Conservation (phyloP, 176 grass and related monocot genomes). For the bread wheat (Triticum aestivum) region IWGSC_CS_RefSeq_v2.1 NC_057803.1:477328174-477328673, state of each 20-base stretch:
- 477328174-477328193: slow-evolving; percentile 43
- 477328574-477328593: background rate
- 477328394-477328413: background rate
- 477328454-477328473: background rate
- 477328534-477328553: slow-evolving; percentile 13
- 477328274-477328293: background rate
- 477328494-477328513: background rate
- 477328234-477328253: slow-evolving; percentile 56
- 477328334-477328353: background rate
- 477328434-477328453: background rate
- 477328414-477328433: background rate
- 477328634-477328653: background rate
- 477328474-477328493: background rate
- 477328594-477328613: background rate
- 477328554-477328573: slow-evolving; percentile 12
- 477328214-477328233: slow-evolving; percentile 56
- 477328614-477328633: background rate
- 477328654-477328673: background rate
- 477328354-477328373: background rate
- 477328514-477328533: background rate
- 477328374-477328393: too few species aligned
- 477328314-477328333: background rate
- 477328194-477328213: slow-evolving; percentile 41
- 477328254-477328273: slow-evolving; percentile 34
- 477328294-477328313: background rate